Percentiles rank a stretch among this genome's conserved stretches.
Evolutionary conservation across 2,329 filamentous ascomycete species (phyloP).

Genomic region (Beauveria caledonica): DNA sequence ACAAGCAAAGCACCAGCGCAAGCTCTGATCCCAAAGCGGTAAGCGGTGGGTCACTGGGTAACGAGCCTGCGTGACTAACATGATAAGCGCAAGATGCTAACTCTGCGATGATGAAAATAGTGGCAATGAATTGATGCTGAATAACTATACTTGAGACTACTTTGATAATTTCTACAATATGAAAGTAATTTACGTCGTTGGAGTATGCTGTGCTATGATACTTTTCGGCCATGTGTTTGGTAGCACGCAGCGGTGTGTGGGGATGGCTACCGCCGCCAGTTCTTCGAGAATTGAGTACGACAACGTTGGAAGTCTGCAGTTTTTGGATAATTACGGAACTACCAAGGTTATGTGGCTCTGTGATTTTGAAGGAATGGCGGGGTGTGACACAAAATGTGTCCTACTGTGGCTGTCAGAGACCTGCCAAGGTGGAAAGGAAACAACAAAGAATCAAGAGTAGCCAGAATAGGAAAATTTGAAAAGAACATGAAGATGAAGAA

Average conservation of each 20-base stretch:
- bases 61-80: not conserved
- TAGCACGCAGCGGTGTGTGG: not conserved
- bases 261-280: not conserved
- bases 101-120: not conserved
- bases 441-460: no score
- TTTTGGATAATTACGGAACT: no score
- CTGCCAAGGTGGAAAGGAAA: no score
- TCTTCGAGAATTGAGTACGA: not conserved
- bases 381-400: not conserved
- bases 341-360: not conserved
- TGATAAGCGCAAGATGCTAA: no score
- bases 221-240: not conserved
- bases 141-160: not conserved
- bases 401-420: no score
- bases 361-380: not conserved
- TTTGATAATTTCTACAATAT: no score
- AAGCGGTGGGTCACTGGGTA: conserved; percentile 13
- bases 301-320: not conserved
- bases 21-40: conserved; percentile 10
- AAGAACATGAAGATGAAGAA: no score
- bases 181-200: not conserved
- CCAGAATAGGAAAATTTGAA: no score
- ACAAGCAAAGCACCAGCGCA: not conserved
- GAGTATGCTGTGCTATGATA: not conserved
- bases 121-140: not conserved